A percentile compares a stretch with the other conserved stretches of the same genome.
Evolutionary conservation across 140 eudicot genomes (phyloP).

Genomic region (Bidens hawaiensis): DNA sequence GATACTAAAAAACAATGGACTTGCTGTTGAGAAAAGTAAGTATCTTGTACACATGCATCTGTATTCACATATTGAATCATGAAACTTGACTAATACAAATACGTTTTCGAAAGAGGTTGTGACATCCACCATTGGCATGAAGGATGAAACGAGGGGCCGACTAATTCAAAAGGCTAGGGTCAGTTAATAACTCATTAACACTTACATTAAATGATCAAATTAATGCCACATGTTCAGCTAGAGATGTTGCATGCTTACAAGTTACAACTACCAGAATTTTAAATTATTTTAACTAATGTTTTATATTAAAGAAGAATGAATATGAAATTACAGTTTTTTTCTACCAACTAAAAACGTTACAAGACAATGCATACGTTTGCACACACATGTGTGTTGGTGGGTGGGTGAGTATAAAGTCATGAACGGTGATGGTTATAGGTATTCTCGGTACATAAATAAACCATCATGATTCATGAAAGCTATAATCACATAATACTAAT

Average conservation of each 20-base stretch:
- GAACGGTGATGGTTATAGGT: too few relatives aligned
- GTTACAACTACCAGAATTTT: too few relatives aligned
- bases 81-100: neutral
- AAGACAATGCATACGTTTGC: too few relatives aligned
- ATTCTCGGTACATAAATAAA: neutral
- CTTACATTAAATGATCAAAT: too few relatives aligned
- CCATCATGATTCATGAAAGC: neutral
- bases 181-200: conserved; percentile 14
- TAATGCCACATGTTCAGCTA: too few relatives aligned
- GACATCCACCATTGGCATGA: conserved; percentile 82
- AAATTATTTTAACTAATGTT: too few relatives aligned
- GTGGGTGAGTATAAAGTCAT: too few relatives aligned
- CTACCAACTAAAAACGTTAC: too few relatives aligned
- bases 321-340: too few relatives aligned
- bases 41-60: neutral
- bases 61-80: neutral
- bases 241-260: too few relatives aligned
- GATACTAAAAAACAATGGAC: conserved; percentile 81
- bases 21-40: conserved; percentile 87
- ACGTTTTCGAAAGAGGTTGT: conserved; percentile 46
- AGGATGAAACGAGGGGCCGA: conserved; percentile 79
- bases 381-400: too few relatives aligned
- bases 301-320: too few relatives aligned
- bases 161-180: conserved; percentile 88
- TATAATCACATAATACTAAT: neutral